Conservation (phyloP, 257 asterid genomes). For the Henckelia pumila region DNA sequence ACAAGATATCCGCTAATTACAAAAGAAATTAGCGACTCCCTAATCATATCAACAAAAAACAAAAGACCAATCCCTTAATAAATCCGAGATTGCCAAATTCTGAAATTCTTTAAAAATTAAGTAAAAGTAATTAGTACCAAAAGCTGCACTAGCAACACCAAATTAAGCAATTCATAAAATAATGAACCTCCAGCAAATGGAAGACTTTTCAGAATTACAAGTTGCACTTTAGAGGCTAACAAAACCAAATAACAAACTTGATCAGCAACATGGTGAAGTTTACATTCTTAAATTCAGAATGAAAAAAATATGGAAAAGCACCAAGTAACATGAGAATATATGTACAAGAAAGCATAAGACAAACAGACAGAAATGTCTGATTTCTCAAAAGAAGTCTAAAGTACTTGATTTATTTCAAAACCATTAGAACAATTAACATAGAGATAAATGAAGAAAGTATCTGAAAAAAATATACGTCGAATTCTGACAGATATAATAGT, state of each 20-base stretch:
- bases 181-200: not conserved
- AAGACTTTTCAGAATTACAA: not conserved
- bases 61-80: too few species aligned
- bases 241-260: not conserved
- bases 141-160: not conserved
- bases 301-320: too few species aligned
- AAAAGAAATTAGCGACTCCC: too few species aligned
- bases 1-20: too few species aligned
- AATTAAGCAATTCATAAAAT: not conserved
- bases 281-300: not conserved
- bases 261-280: not conserved
- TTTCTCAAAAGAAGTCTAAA: not conserved
- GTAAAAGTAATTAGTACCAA: not conserved
- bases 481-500: not conserved
- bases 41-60: too few species aligned
- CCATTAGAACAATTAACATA: not conserved
- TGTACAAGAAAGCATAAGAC: not conserved
- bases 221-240: not conserved
- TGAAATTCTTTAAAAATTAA: too few species aligned
- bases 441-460: too few species aligned
- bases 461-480: not conserved
- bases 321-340: not conserved
- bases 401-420: not conserved
- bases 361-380: not conserved
- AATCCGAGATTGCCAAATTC: too few species aligned